Evolutionary conservation across 2,329 filamentous ascomycete species (phyloP).

Genomic region (Curvularia sp.): DNA sequence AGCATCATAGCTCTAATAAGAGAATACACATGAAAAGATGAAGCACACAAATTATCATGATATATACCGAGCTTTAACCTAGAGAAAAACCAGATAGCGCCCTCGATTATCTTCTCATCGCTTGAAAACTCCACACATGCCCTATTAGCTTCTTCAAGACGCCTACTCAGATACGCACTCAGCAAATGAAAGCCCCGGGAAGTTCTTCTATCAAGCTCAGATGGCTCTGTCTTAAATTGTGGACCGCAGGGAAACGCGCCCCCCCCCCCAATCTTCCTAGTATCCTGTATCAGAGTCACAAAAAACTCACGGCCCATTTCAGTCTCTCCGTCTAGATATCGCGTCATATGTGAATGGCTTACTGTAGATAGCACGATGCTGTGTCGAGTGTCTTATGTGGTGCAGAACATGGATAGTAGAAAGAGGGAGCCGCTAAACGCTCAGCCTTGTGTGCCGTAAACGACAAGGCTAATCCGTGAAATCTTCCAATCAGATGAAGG

Average conservation of each 20-base stretch:
- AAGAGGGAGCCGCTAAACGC: neutral
- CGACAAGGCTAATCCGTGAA: neutral
- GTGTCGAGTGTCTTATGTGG: neutral
- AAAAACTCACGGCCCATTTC: neutral
- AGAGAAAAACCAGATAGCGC: no score
- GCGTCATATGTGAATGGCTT: neutral
- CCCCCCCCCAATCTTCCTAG: neutral
- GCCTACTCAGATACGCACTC: no score
- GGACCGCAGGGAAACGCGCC: neutral
- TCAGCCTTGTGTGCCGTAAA: neutral
- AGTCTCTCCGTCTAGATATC: neutral
- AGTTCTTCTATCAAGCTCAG: neutral
- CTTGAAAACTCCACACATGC: neutral
- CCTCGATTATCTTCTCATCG: neutral
- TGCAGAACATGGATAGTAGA: neutral
- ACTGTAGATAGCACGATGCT: neutral
- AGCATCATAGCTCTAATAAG: no score
- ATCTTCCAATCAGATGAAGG: slow-evolving; percentile 20
- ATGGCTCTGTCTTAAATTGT: neutral
- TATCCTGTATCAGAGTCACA: neutral
- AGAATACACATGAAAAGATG: neutral
- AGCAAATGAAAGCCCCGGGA: neutral
- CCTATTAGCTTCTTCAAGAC: neutral
- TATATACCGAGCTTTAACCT: neutral
- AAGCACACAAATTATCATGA: neutral